Evolutionary conservation across 805 yeast genomes (phyloP), one percentile per base, ranked within the genome.

Genomic region (Wickerhamomyces ciferrii): DNA sequence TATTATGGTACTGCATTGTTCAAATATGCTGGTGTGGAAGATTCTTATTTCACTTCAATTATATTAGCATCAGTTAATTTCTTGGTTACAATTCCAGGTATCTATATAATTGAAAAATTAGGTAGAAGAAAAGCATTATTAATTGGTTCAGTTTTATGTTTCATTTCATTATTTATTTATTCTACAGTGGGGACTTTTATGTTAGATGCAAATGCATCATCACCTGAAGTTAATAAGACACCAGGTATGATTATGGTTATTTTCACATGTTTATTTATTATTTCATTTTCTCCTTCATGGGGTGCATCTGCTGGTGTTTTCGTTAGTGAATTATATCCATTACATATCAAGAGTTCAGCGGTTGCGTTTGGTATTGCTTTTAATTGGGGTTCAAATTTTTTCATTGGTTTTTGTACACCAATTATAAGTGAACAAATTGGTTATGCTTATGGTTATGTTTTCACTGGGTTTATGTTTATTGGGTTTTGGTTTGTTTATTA

Each of bases 381-480:
- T 45, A 76, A 76, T 47, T 78, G 81, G 81, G 52, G 53, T 20
- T 46, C 60, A 6, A 73, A 79, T 68, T 71, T 83, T 64, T 62
- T 75, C 52, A 74, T 83, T 51, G 68, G 86, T 7, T 73, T 84
- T 64, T 69, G 79, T 60, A 81, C 86, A 23, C 89, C 90, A 8
- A 71, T 76, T 53, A 72, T 84, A 48, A 77, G 80, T 13, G 63
- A 67, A 13, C 65, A 70, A 24, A 75, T 83, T 52, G 83, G 81
- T 48, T 83, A 81, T 65, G 70, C 72, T 53, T 76, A 78, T 59
- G 89, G 90, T 6, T 79, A 72, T 57, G 79, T 82, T 14, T 66
- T 66, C 46, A 59, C 75, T 15, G 81, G 79, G 0, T 75, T 78
- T 54, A 63, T 75, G 60, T 58, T 76, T 31, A 66, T 52, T 37